A percentile compares a stretch with the other conserved stretches of the same genome.
Conservation (phyloP, 2,329 filamentous ascomycete species). For the Exophiala alcalophila region DNA sequence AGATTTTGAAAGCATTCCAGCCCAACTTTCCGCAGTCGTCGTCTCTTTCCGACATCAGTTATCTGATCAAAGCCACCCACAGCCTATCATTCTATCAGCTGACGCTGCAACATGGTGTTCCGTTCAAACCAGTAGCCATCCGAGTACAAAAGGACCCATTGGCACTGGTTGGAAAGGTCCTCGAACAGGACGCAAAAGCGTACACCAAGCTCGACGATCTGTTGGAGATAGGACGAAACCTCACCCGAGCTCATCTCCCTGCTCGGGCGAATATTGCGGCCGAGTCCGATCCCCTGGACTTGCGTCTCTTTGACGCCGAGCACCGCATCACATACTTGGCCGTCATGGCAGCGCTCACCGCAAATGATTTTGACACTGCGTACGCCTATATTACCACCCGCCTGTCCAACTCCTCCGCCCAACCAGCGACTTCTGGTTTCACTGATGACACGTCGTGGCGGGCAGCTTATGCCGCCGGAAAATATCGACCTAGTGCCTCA, state of each 20-base stretch:
- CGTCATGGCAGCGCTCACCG: constrained; percentile 44
- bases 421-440: constrained; percentile 25
- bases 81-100: constrained; percentile 64
- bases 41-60: constrained; percentile 45
- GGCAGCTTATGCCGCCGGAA: constrained; percentile 60
- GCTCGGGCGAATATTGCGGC: constrained; percentile 11
- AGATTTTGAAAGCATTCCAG: constrained; percentile 49
- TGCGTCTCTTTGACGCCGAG: constrained; percentile 39
- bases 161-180: constrained; percentile 56
- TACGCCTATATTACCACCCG: constrained; percentile 65
- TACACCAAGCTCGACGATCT: constrained; percentile 65
- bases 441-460: constrained; percentile 62
- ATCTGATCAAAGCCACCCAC: constrained; percentile 61
- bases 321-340: constrained; percentile 48
- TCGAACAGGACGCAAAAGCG: constrained; percentile 59
- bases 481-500: constrained; percentile 45
- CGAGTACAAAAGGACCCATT: constrained; percentile 61
- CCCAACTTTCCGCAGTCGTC: constrained; percentile 42
- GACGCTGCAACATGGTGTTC: constrained; percentile 61
- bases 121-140: constrained; percentile 65
- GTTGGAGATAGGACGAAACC: constrained; percentile 58
- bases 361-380: constrained; percentile 56
- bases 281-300: constrained; percentile 17
- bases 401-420: constrained; percentile 39
- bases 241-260: constrained; percentile 49